phyloP scores from a whole-genome alignment of 129 eudicot species.

The Solidago caesia region DNA sequence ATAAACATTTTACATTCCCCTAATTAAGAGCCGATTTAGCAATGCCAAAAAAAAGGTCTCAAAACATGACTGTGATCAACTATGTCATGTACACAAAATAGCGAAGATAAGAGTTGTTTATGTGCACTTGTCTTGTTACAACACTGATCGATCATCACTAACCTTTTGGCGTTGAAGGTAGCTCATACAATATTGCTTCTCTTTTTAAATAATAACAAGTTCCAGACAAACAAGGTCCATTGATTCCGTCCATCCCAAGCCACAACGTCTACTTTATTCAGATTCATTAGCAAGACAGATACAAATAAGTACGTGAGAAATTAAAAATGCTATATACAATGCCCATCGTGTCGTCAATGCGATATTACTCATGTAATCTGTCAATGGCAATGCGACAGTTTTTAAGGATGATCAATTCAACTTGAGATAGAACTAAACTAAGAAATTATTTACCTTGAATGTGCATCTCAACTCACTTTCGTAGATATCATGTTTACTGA shows the following conservation, averaged over 20 bases:
- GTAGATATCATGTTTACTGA: slow-evolving; percentile 50
- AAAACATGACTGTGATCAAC: too few relatives aligned
- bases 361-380: too few relatives aligned
- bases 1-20: too few relatives aligned
- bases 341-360: too few relatives aligned
- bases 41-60: too few relatives aligned
- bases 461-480: slow-evolving; percentile 33
- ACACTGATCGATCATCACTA: not conserved
- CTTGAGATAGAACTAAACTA: too few relatives aligned
- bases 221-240: slow-evolving; percentile 49
- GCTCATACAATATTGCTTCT: slow-evolving; percentile 36
- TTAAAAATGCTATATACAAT: not conserved
- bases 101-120: too few relatives aligned
- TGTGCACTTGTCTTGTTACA: not conserved
- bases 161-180: slow-evolving; percentile 20
- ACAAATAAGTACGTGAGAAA: not conserved
- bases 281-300: not conserved
- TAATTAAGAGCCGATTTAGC: too few relatives aligned
- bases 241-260: slow-evolving; percentile 47
- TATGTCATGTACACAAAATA: too few relatives aligned
- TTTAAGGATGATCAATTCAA: too few relatives aligned
- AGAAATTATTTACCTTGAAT: slow-evolving; percentile 27
- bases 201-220: slow-evolving; percentile 49
- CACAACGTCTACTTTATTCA: slow-evolving; percentile 32
- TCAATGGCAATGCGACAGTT: too few relatives aligned